A percentile compares a stretch with the other conserved stretches of the same genome.
These are phyloP conservation scores for Apiospora aurea DNA, from an alignment of 2,329 filamentous ascomycete genomes.

Conservation along the genomic window DNA sequence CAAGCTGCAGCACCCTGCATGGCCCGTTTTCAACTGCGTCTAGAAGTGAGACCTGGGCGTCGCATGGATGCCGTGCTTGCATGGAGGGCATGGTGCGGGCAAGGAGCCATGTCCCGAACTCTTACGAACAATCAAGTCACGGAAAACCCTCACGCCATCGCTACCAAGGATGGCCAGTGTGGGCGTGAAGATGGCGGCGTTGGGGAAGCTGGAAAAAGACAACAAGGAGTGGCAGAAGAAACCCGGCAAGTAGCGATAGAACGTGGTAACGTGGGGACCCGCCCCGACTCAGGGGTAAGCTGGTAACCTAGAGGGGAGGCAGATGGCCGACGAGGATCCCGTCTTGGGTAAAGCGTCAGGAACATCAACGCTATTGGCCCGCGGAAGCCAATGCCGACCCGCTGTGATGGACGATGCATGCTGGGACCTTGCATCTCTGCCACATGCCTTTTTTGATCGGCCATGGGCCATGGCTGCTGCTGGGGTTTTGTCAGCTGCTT, in stretches of 20 bases:
- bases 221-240: conserved; percentile 15
- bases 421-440: conserved; percentile 15
- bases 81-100: neutral
- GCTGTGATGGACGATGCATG: conserved; percentile 36
- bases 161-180: neutral
- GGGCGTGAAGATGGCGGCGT: conserved; percentile 2
- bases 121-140: neutral
- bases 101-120: neutral
- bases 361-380: conserved; percentile 49
- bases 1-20: conserved; percentile 12
- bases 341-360: conserved; percentile 46
- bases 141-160: neutral
- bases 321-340: conserved; percentile 12
- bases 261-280: neutral
- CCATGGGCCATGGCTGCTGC: neutral
- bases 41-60: conserved; percentile 1
- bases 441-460: conserved; percentile 1
- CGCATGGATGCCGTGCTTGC: neutral
- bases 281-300: conserved; percentile 13
- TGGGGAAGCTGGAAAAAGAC: conserved; percentile 4
- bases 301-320: neutral
- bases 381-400: conserved; percentile 44
- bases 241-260: conserved; percentile 16
- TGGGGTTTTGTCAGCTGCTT: conserved; percentile 9
- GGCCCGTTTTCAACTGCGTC: conserved; percentile 5